phyloP scores from a whole-genome alignment of 345 rosid species.

The Eucalyptus rudis region DNA sequence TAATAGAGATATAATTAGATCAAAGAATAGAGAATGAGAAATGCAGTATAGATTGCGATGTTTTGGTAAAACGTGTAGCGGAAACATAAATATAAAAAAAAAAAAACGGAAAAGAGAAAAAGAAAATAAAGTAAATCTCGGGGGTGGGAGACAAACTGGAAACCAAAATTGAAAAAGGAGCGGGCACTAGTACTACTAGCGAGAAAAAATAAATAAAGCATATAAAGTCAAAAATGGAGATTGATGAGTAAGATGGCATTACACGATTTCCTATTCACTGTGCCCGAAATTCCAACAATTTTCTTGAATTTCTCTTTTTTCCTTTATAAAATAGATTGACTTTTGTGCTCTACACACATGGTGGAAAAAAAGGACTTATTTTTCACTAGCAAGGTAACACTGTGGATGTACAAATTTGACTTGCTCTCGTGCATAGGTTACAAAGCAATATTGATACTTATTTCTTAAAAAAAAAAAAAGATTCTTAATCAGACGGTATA shows the following conservation, averaged over 20 bases:
- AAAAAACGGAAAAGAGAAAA: neutral
- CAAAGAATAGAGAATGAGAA: neutral
- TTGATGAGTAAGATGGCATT: conserved; percentile 34
- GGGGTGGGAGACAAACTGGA: neutral
- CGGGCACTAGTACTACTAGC: neutral
- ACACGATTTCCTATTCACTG: neutral
- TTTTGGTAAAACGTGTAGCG: neutral
- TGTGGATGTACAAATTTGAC: neutral
- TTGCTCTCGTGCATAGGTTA: neutral
- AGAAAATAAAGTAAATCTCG: neutral
- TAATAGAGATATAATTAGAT: neutral
- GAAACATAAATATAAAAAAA: neutral
- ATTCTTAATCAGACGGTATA: neutral
- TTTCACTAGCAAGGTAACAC: neutral
- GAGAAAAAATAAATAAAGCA: neutral
- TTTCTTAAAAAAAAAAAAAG: neutral
- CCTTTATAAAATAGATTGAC: neutral
- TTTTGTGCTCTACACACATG: neutral
- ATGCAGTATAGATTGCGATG: neutral
- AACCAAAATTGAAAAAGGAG: neutral
- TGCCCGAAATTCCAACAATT: neutral
- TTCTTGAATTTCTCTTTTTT: neutral
- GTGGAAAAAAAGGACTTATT: neutral
- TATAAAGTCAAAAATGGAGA: neutral
- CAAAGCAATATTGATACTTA: neutral